A percentile compares a stretch with the other conserved stretches of the same genome.
Conservation (phyloP, 2,329 filamentous ascomycete genomes). For the Fusarium torreyae region DNA sequence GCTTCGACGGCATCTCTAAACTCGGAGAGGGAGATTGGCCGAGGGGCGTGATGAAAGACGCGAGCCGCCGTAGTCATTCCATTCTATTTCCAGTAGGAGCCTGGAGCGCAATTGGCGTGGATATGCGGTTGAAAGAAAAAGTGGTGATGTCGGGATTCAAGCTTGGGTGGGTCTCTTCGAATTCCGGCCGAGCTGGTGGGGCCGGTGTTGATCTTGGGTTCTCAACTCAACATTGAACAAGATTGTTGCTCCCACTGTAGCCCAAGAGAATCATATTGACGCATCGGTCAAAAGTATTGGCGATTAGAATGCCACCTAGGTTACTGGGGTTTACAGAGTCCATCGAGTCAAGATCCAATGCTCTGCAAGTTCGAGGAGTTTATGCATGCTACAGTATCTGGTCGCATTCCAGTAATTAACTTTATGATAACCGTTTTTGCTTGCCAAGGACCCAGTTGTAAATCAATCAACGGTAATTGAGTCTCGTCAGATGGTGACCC, state of each 20-base stretch:
- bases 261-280: too few relatives aligned
- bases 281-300: too few relatives aligned
- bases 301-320: too few relatives aligned
- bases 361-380: too few relatives aligned
- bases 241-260: too few relatives aligned
- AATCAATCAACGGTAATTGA: constrained; percentile 1
- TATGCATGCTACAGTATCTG: too few relatives aligned
- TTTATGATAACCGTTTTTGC: neutral
- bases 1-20: constrained; percentile 66
- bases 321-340: too few relatives aligned
- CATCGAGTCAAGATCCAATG: too few relatives aligned
- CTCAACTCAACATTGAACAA: too few relatives aligned
- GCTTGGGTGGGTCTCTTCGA: constrained; percentile 26
- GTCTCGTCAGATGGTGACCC: constrained; percentile 3
- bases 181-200: constrained; percentile 32
- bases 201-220: neutral
- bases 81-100: constrained; percentile 44
- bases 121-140: constrained; percentile 16
- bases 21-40: constrained; percentile 57
- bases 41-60: constrained; percentile 57
- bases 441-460: constrained; percentile 1
- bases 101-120: constrained; percentile 35
- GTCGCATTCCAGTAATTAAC: too few relatives aligned
- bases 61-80: constrained; percentile 56
- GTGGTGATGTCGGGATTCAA: constrained; percentile 32